Percentiles rank a stretch among this genome's conserved stretches.
Conservation (phyloP, 352 stramenopile species). For the Phytopythium ostracodes region DNA sequence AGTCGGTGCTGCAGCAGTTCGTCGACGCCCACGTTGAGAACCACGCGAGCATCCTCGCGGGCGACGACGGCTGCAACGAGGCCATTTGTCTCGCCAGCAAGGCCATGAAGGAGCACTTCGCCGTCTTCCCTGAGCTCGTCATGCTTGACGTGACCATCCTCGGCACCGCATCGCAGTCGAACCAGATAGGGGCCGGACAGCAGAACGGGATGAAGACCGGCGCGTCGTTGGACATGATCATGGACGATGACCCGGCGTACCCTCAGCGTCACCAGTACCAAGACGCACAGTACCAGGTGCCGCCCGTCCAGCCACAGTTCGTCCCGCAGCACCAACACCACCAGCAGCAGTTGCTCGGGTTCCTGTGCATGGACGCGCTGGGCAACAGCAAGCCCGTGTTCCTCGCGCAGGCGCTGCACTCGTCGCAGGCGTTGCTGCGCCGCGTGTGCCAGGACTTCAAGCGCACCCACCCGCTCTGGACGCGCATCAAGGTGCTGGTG, state of each 20-base stretch:
- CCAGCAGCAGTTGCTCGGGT: conserved; percentile 50
- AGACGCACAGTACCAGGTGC: not conserved
- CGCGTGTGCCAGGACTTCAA: conserved; percentile 75
- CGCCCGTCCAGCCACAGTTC: not conserved
- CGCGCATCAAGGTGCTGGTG: conserved; percentile 53
- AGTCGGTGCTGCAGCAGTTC: conserved; percentile 59
- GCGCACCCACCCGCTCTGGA: conserved; percentile 62
- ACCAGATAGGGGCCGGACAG: not conserved
- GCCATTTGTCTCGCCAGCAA: conserved; percentile 70
- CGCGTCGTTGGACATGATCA: not conserved
- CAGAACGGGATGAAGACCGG: not conserved
- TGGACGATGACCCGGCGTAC: conserved; percentile 2
- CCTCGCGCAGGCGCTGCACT: conserved; percentile 44
- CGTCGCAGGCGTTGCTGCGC: conserved; percentile 41
- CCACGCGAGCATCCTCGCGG: conserved; percentile 69
- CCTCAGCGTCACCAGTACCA: not conserved
- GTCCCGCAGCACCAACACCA: conserved; percentile 20
- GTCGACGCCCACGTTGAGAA: conserved; percentile 71
- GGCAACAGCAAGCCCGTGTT: conserved; percentile 68
- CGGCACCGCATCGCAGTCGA: conserved; percentile 7
- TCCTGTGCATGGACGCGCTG: conserved; percentile 66
- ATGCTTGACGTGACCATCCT: conserved; percentile 49
- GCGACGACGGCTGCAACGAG: conserved; percentile 68
- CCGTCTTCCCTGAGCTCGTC: conserved; percentile 56
- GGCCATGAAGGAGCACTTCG: conserved; percentile 68